phyloP scores from a whole-genome alignment of 768 basidiomycete species.

The Candolleomyces eurysporus region DNA sequence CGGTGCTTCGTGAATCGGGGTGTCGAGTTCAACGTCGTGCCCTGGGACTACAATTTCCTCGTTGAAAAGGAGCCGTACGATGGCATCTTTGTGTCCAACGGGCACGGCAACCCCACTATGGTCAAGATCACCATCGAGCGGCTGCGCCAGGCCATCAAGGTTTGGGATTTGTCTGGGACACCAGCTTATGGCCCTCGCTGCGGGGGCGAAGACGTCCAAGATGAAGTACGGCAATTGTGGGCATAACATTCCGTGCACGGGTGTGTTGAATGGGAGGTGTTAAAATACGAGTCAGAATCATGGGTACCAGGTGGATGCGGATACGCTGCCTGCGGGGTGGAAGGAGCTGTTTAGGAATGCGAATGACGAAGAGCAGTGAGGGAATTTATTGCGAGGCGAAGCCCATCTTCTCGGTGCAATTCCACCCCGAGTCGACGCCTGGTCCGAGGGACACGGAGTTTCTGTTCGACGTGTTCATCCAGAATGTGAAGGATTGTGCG shows the following conservation, averaged over 20 bases:
- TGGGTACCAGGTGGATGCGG: conserved; percentile 90
- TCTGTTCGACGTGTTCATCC: conserved; percentile 96
- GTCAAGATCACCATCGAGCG: conserved; percentile 69
- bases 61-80: conserved; percentile 81
- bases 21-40: conserved; percentile 94
- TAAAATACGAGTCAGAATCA: conserved; percentile 99
- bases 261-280: conserved; percentile 89
- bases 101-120: conserved; percentile 94
- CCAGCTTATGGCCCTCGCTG: conserved; percentile 92
- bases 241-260: conserved; percentile 97
- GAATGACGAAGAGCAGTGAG: conserved; percentile 94
- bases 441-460: conserved; percentile 99
- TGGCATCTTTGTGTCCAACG: conserved; percentile 96
- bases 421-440: conserved; percentile 96
- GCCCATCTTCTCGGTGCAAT: conserved; percentile 98
- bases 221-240: conserved; percentile 99
- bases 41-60: conserved; percentile 94
- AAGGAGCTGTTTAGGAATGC: conserved; percentile 94
- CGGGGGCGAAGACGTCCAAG: conserved; percentile 92
- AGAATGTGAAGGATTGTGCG: conserved; percentile 76
- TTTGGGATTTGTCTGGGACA: conserved; percentile 99
- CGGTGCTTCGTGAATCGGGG: conserved; percentile 92
- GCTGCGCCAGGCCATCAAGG: conserved; percentile 62
- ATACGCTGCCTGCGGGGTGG: conserved; percentile 81
- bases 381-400: conserved; percentile 92